Conservation (phyloP, 2,329 filamentous ascomycete genomes). For the Colletotrichum truncatum region DNA sequence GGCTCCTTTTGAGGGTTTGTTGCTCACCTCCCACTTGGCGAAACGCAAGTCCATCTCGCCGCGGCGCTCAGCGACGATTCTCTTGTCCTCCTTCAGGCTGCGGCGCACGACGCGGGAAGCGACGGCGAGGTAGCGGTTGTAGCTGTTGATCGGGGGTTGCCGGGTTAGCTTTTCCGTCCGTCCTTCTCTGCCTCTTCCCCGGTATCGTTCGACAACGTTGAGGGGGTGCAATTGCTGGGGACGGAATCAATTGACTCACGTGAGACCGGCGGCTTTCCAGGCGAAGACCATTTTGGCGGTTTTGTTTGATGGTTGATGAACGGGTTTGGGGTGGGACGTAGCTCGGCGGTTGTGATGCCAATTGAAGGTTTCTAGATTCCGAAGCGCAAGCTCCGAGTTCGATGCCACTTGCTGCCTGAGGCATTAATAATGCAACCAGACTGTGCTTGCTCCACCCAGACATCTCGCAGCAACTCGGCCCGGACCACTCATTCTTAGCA, state of each 20-base stretch:
- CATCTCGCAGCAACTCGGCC: constrained; percentile 15
- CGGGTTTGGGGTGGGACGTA: constrained; percentile 33
- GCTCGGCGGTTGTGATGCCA: constrained; percentile 44
- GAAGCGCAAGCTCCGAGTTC: constrained; percentile 33
- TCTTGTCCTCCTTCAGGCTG: constrained; percentile 95
- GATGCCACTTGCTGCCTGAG: constrained; percentile 31
- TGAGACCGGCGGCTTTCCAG: constrained; percentile 98
- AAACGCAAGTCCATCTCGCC: constrained; percentile 91
- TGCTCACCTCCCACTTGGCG: constrained; percentile 91
- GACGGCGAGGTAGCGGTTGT: constrained; percentile 99
- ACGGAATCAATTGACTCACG: constrained; percentile 67
- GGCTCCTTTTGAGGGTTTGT: not conserved
- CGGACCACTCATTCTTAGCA: not conserved
- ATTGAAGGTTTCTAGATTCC: constrained; percentile 38
- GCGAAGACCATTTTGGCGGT: constrained; percentile 88
- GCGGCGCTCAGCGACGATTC: constrained; percentile 86
- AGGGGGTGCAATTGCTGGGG: not conserved
- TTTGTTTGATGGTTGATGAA: constrained; percentile 41
- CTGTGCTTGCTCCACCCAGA: not conserved
- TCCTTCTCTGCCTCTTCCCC: constrained; percentile 12
- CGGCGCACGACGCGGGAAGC: constrained; percentile 94
- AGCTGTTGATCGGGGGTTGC: constrained; percentile 65
- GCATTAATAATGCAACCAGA: not conserved
- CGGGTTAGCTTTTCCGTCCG: constrained; percentile 45
- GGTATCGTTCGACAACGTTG: not conserved